phyloP scores from a whole-genome alignment of 2,329 filamentous ascomycete species.

The Lizonia empirigonia region DNA sequence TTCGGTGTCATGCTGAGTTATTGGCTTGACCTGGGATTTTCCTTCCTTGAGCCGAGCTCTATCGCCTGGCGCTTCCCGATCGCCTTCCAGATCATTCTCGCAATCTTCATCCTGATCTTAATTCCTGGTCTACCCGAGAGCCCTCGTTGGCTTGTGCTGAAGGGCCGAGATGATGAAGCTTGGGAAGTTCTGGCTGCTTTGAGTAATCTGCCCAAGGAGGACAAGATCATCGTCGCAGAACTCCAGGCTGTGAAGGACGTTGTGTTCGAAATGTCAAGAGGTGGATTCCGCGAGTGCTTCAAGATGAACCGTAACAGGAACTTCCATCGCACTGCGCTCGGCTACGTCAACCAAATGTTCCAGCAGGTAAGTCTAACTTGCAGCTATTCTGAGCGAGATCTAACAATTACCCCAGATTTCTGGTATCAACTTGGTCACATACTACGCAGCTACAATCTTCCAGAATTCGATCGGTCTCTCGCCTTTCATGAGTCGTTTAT shows the following conservation, averaged over 20 bases:
- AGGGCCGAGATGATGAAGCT: conserved; percentile 55
- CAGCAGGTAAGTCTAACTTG: conserved; percentile 44
- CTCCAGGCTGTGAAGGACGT: conserved; percentile 47
- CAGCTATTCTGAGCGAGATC: conserved; percentile 44
- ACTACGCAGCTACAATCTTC: conserved; percentile 53
- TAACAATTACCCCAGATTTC: conserved; percentile 53
- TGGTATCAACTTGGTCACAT: conserved; percentile 49
- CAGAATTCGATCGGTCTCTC: conserved; percentile 49
- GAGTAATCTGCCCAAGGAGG: conserved; percentile 48
- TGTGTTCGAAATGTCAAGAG: conserved; percentile 49
- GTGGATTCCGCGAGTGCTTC: conserved; percentile 63
- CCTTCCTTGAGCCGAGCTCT: conserved; percentile 54
- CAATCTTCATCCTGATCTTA: conserved; percentile 59
- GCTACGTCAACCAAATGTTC: conserved; percentile 54
- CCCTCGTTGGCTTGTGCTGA: conserved; percentile 60
- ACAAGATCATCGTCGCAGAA: conserved; percentile 46
- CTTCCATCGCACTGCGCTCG: conserved; percentile 52
- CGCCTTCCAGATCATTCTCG: conserved; percentile 62
- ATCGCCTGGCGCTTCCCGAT: conserved; percentile 58
- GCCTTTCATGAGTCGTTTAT: conserved; percentile 41
- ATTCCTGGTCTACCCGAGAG: conserved; percentile 51
- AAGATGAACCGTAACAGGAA: conserved; percentile 58
- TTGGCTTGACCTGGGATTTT: conserved; percentile 53
- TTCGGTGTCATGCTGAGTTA: conserved; percentile 53
- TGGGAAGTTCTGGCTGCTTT: conserved; percentile 44